phyloP scores from a whole-genome alignment of 495 filamentous ascomycete genomes.

The Bombardia bombarda region DNA sequence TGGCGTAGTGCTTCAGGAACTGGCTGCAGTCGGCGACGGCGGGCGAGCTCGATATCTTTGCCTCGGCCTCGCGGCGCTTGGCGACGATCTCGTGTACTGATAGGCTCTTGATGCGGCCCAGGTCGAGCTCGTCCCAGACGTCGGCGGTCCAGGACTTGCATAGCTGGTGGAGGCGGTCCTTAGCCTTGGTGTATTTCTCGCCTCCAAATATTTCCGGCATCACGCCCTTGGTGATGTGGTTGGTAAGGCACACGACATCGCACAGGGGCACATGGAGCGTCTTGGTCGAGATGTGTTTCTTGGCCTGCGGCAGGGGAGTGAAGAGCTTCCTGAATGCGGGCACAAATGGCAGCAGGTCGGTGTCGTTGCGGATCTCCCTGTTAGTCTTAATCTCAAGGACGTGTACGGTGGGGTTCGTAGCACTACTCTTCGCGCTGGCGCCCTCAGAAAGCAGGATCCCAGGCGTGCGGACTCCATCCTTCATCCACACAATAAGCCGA shows the following conservation, averaged over 20 bases:
- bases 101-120: constrained; percentile 69
- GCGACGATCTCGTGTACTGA: constrained; percentile 64
- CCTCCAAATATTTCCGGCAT: constrained; percentile 44
- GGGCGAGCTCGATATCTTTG: constrained; percentile 46
- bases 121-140: constrained; percentile 83
- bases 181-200: constrained; percentile 31
- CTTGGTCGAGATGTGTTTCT: constrained; percentile 56
- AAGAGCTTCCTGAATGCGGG: constrained; percentile 55
- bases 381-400: constrained; percentile 65
- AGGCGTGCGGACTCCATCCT: constrained; percentile 70
- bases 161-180: constrained; percentile 55
- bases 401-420: constrained; percentile 56
- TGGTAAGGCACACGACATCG: constrained; percentile 77
- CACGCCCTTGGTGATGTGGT: constrained; percentile 57
- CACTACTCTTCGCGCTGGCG: constrained; percentile 43
- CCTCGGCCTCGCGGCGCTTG: constrained; percentile 54
- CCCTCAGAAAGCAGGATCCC: constrained; percentile 76
- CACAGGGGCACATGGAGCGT: constrained; percentile 54
- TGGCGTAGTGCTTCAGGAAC: constrained; percentile 85
- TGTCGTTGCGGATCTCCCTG: constrained; percentile 56
- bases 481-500: constrained; percentile 60
- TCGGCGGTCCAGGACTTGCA: constrained; percentile 61
- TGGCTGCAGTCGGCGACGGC: constrained; percentile 57
- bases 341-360: constrained; percentile 73
- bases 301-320: constrained; percentile 47